These are phyloP conservation scores for Globisporangium camurandrum DNA, from an alignment of 352 stramenopile genomes.

Conservation along the genomic window DNA sequence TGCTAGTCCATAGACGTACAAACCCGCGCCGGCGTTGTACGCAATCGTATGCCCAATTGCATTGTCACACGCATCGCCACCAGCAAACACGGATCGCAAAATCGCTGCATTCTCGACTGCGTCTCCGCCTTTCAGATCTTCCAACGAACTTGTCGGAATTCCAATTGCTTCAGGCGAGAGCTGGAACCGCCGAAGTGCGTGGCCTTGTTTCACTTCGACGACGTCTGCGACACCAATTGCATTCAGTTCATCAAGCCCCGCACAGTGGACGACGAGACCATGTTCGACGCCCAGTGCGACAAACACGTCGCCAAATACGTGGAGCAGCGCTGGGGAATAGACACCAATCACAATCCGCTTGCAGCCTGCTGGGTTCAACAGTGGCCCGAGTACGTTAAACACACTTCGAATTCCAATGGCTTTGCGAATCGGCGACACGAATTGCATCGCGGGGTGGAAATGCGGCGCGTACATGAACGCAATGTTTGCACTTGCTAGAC, in stretches of 20 bases:
- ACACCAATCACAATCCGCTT: slow-evolving; percentile 97
- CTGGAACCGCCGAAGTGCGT: slow-evolving; percentile 38
- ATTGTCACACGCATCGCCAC: slow-evolving; percentile 86
- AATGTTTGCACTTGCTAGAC: slow-evolving; percentile 89
- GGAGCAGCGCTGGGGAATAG: slow-evolving; percentile 91
- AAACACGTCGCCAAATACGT: slow-evolving; percentile 75
- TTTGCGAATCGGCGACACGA: slow-evolving; percentile 93
- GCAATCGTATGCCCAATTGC: slow-evolving; percentile 96
- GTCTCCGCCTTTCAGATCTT: slow-evolving; percentile 94
- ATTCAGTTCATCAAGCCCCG: slow-evolving; percentile 98
- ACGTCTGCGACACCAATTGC: slow-evolving; percentile 88
- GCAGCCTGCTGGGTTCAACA: slow-evolving; percentile 95
- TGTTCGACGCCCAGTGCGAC: slow-evolving; percentile 94
- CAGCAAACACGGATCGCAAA: slow-evolving; percentile 70
- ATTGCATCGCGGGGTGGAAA: slow-evolving; percentile 96
- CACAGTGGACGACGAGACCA: slow-evolving; percentile 97
- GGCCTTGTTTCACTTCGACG: slow-evolving; percentile 55
- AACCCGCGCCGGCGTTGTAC: slow-evolving; percentile 95
- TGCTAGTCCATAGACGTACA: slow-evolving; percentile 96
- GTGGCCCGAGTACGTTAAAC: slow-evolving; percentile 98
- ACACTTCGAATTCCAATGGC: slow-evolving; percentile 93
- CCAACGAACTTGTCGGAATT: slow-evolving; percentile 88
- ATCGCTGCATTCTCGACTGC: slow-evolving; percentile 94
- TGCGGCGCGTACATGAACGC: slow-evolving; percentile 97
- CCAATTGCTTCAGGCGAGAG: slow-evolving; percentile 62